Percentiles rank a stretch among this genome's conserved stretches.
Evolutionary conservation across 1,284 basidiomycete species (phyloP).

Genomic region (Ustilago loliicola): DNA sequence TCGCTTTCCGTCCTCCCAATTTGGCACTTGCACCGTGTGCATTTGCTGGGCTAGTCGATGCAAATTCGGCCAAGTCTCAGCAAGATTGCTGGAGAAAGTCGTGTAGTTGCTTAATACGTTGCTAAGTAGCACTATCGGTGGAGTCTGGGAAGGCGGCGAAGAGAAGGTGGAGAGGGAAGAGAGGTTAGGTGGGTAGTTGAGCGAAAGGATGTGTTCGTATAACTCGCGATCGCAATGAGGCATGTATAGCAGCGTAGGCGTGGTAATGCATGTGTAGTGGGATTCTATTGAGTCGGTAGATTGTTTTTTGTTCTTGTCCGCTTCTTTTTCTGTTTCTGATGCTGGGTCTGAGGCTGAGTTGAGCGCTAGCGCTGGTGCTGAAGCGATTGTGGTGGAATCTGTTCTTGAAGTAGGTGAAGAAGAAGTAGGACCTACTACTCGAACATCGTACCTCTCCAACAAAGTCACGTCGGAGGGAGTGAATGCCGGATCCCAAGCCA

Average conservation of each 20-base stretch:
- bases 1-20: conserved; percentile 11
- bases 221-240: conserved; percentile 44
- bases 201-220: conserved; percentile 33
- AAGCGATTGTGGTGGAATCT: not conserved
- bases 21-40: conserved; percentile 4
- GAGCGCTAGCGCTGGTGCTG: not conserved
- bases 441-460: conserved; percentile 4
- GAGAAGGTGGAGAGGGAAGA: not conserved
- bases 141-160: not conserved
- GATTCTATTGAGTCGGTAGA: conserved; percentile 10
- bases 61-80: not conserved
- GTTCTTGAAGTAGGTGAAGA: not conserved
- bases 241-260: conserved; percentile 39
- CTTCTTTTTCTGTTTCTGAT: not conserved
- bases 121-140: conserved; percentile 16
- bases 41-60: not conserved
- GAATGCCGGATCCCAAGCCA: conserved; percentile 47
- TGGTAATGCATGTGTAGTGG: conserved; percentile 6
- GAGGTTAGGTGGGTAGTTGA: conserved; percentile 5
- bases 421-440: not conserved
- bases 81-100: not conserved
- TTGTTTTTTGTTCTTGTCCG: no score
- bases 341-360: not conserved
- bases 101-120: conserved; percentile 35
- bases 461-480: not conserved